These are phyloP conservation scores for Pinus tabuliformis DNA, from an alignment of 75 land plant genomes.

Conservation along the genomic window DNA sequence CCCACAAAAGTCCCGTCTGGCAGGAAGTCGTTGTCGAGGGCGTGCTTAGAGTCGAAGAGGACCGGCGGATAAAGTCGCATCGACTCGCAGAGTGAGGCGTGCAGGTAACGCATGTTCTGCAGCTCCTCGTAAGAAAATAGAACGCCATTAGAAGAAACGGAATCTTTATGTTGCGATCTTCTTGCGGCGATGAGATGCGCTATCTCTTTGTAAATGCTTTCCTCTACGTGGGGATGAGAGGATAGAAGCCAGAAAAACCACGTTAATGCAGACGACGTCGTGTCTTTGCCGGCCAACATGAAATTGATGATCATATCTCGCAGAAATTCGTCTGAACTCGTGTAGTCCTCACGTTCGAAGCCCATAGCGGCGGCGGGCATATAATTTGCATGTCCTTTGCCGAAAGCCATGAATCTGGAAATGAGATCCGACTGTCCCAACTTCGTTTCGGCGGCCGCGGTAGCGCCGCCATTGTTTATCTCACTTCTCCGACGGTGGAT, in stretches of 20 bases:
- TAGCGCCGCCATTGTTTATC: not conserved
- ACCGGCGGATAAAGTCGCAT: constrained; percentile 70
- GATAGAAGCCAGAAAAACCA: constrained; percentile 64
- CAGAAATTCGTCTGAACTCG: constrained; percentile 17
- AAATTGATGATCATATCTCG: constrained; percentile 43
- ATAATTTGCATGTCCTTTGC: no score
- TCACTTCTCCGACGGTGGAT: not conserved
- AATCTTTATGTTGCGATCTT: not conserved
- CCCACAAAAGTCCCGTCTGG: constrained; percentile 58
- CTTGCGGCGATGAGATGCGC: not conserved
- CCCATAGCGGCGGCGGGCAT: not conserved
- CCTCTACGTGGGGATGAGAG: constrained; percentile 27
- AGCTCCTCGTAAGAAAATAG: constrained; percentile 36
- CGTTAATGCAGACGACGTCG: constrained; percentile 36
- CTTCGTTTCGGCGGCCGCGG: not conserved
- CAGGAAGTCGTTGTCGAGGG: constrained; percentile 38
- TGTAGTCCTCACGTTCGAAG: not conserved
- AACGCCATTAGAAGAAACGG: not conserved
- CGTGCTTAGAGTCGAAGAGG: constrained; percentile 54
- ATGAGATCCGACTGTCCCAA: constrained; percentile 33
- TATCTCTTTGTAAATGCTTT: constrained; percentile 19
- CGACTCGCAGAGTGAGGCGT: constrained; percentile 57
- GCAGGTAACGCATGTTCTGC: constrained; percentile 46
- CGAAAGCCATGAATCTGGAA: constrained; percentile 43
- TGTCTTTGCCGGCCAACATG: constrained; percentile 58